Base-by-base conservation (phyloP, 495 filamentous ascomycete genomes). In the Annulohypoxylon bovei region DNA sequence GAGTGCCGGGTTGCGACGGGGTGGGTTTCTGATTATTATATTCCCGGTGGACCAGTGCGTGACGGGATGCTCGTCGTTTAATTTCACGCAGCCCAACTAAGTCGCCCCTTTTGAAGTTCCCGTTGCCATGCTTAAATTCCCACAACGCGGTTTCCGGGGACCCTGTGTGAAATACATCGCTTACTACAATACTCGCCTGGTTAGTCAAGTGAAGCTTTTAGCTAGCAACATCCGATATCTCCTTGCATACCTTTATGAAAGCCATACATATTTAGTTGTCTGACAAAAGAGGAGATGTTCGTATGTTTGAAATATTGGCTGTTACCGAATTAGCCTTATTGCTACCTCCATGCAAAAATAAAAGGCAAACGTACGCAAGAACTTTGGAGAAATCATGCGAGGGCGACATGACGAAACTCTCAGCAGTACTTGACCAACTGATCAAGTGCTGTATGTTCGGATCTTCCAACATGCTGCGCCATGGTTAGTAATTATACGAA, bases 121-220 rank as follows among this genome's bases (percentile, higher is more conserved):
- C 95, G 77, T 95, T 97, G 53, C 95, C 95, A 77, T 99, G 95
- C 81, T 98, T 99, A 78, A 99, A 99, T 78, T 99, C 95, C 95
- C 95, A 99, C 16, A 99, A 84, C 4, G 95, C 92, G 53, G 95
- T 92, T 74, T 99, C 96, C 3, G 95, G 93, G n/a, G 90, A 92
- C 11, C 96, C 94, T 39, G 93, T 97, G 76, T 98, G 95, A 77
- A 99, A 99, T 22, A 98, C 96, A 79, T 99, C 95, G 86, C 95
- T 97, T 71, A 98, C 95, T 99, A 46, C 18, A 40, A 65, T 62
- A 27, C 6, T 49, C 32, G 22, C 53, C 47, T 67, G 25, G 60
- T 65, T 23, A 70, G 56, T 25, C 46, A 39, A 52, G 32, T 56
- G 18, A 49, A 37, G 28, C 23, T 63, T 27, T 56, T 25, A 40